Base-by-base conservation (phyloP, 2,329 filamentous ascomycete genomes). In the Pochonia chlamydosporia region DNA sequence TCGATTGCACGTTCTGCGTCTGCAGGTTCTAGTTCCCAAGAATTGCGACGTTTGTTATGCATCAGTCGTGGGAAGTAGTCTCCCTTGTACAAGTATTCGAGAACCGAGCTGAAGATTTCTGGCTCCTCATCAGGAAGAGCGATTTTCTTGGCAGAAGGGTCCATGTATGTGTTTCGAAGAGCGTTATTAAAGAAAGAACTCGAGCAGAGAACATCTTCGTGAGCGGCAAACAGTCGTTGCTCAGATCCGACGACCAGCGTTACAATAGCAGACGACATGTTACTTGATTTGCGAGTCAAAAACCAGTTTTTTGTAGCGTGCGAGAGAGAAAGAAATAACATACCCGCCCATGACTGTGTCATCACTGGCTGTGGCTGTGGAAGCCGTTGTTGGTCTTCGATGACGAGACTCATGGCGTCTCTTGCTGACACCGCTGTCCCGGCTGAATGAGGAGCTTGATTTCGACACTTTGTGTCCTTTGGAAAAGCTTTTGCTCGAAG, bases 11-110 rank as follows among this genome's bases (percentile, higher is more conserved):
- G 63, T 49, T 74, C 71, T 7, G 68, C 72, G 14, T 62, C 61
- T 1, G 68, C 64, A 43, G 81, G 79, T 65, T 95, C 89, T n/a
- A 96, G 72, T 62, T 87, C 84, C 85, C 88, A 96, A 44, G 81
- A 84, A 65, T 89, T 83, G 47, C 81, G 79, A 53, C 84, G 82
- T 72, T 90, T 89, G 70, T 92, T 89, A 68, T 89, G 89, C 48
- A 89, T 70, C 21, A 95, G 76, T 16, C 86, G 85, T 3, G 91
- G 90, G 57, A 85, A 91, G 71, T 96, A 96, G 67, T 96, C 91
- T 54, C 90, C 90, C 69, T 95, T 95, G 78, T 95, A 95, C 48
- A 96, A 81, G 57, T 86, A 96, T 63, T 96, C 91, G 48, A 96
- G 82, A 10, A 96, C 78, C 5, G 86, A 90, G 7, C 89, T 95